Evolutionary conservation across 306 rosid genomes (phyloP).

Genomic region (Castanospermum australe): DNA sequence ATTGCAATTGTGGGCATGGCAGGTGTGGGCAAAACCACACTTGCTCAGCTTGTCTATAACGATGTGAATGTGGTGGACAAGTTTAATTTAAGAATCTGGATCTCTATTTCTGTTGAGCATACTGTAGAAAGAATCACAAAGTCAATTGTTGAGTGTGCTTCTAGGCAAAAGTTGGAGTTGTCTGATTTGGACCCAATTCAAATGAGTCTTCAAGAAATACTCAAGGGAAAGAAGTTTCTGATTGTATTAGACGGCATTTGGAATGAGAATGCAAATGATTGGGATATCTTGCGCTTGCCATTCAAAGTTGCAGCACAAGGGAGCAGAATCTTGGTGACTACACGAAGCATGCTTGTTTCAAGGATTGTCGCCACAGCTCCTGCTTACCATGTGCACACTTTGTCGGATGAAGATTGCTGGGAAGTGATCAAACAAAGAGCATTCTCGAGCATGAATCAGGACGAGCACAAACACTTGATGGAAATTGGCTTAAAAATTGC

Average conservation of each 20-base stretch:
- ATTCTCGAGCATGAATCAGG: background rate
- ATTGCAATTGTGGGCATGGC: slow-evolving; percentile 19
- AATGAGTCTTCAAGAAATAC: background rate
- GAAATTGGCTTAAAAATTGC: background rate
- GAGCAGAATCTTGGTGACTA: slow-evolving; percentile 14
- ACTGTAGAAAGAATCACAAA: background rate
- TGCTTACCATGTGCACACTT: background rate
- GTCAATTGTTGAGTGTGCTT: background rate
- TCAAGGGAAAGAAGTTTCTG: background rate
- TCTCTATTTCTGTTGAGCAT: background rate
- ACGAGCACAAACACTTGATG: background rate
- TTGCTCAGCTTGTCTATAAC: background rate
- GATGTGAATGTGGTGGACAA: background rate
- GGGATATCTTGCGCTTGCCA: slow-evolving; percentile 8
- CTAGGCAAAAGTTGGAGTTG: background rate
- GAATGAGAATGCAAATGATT: slow-evolving; percentile 7
- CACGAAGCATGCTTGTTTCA: slow-evolving; percentile 6
- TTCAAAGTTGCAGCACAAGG: background rate
- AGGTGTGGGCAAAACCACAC: slow-evolving; percentile 8
- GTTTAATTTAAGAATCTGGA: background rate
- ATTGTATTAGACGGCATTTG: slow-evolving; percentile 17
- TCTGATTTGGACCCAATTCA: background rate
- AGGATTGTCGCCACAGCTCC: background rate
- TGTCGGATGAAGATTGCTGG: slow-evolving; percentile 2
- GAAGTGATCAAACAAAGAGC: background rate